Evolutionary conservation across 352 stramenopile genomes (phyloP), one percentile per base, ranked within the genome.

Genomic region (Phytophthora nicotianae): DNA sequence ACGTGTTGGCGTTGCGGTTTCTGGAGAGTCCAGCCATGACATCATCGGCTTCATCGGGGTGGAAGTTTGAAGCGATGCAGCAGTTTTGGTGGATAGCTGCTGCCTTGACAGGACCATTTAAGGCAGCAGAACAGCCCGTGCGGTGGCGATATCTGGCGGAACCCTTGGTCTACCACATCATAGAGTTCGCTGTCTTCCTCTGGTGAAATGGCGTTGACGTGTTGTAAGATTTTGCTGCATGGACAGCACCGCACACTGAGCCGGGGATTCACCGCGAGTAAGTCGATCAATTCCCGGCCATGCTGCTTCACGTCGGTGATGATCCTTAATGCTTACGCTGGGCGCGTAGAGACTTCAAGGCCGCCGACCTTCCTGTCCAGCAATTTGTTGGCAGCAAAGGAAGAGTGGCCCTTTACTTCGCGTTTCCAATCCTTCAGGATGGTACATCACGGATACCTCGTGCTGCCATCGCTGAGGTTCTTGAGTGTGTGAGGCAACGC

Each of bases 181-280:
- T 88, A 38, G 74, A 86, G 51, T 87, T 70, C 42, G 82, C 79
- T n/a, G 54, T 87, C 23, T 87, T 74, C 50, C 71, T 88, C 1
- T 89, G 76, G 78, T 90, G 62, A 83, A 58, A 63, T 49, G 27
- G 17, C 20, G 37, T 58, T 53, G 50, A 53, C 20, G 27, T n/a
- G 23, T 65, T 65, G 54, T 58, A 43, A 53, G 43, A 49, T 48
- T 14, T 37, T 42, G 62, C 54, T 67, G 47, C 61, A 68, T 51
- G 53, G 46, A 63, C 21, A 56, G 52, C 45, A 35, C 43, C 62
- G 52, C 17, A 43, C 21, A 46, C 24, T 68, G 60, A 68, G 60
- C 52, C 60, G 60, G 58, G 57, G 49, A n/a, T 5, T 53, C n/a
- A 38, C 14, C 16, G 21, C 14, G 24, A 37, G 9, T 11, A 4